Evolutionary conservation across 2,329 filamentous ascomycete species (phyloP), one percentile per base, ranked within the genome.

Genomic region (Byssothecium circinans): DNA sequence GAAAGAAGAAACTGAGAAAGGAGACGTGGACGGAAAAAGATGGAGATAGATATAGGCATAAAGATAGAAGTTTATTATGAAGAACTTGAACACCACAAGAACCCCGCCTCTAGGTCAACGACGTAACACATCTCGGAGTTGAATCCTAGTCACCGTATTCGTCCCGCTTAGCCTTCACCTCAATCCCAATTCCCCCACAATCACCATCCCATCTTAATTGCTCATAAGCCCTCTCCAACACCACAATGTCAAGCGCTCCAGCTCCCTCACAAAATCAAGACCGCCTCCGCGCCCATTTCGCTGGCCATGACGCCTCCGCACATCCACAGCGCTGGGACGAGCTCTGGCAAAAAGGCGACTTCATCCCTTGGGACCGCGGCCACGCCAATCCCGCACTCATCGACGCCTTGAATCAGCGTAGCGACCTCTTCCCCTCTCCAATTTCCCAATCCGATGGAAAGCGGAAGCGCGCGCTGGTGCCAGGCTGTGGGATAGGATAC

Each of bases 401-500:
- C 29, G 82, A 85, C 52, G 65, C 77, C 1, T 69, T 86, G 20
- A 58, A 70, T 8, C 62, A 52, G 12, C 38, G 65, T 3, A 57
- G 54, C 2, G 60, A 68, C 12, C 58, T 80, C 22, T 74, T 74
- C 2, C 3, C 19, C 0, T 43, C 62, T 2, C 14, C 29, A 32
- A 7, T n/a, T n/a, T n/a, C 12, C 4, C 6, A 14, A n/a, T 5
- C 29, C 4, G 57, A 58, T 23, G 60, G 62, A 45, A 69, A 22
- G 60, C 74, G 68, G 46, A 81, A 80, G 58, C 76, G 75, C 47
- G 89, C 86, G 1, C 75, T 95, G 8, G 86, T 95, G 0, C 88
- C 90, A 0, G 90, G 89, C 4, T 95, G 90, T 69, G 91, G 90
- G 0, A 81, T 82, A 38, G 91, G 90, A 4, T 87, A 94, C 63